Conservation (phyloP, 1,284 basidiomycete genomes). For the Ceratobasidium sp. region DNA sequence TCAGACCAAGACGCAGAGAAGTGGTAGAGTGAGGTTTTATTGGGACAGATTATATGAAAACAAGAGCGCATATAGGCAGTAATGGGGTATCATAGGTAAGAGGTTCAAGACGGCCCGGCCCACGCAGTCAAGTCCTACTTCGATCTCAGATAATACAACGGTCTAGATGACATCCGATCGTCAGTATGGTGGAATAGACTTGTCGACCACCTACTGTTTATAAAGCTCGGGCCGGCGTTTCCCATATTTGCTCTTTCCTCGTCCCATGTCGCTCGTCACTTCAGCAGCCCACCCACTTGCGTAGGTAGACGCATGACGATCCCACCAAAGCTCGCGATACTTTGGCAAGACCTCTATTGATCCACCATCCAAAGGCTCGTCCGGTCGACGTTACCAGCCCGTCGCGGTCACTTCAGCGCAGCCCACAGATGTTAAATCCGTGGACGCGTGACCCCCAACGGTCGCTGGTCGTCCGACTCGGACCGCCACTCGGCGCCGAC, state of each 20-base stretch:
- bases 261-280: not conserved
- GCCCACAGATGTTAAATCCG: not conserved
- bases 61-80: too few relatives aligned
- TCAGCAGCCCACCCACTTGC: not conserved
- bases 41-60: too few relatives aligned
- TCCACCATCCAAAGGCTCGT: not conserved
- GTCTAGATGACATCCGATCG: not conserved
- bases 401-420: slow-evolving; percentile 10
- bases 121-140: not conserved
- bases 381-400: not conserved
- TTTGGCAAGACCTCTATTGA: not conserved
- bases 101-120: not conserved
- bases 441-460: not conserved
- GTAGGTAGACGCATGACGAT: not conserved
- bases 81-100: not conserved
- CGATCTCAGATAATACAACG: not conserved
- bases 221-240: not conserved
- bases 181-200: not conserved
- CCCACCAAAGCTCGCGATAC: not conserved
- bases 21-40: too few relatives aligned
- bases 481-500: not conserved
- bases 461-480: not conserved
- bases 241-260: not conserved
- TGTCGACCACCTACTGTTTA: not conserved
- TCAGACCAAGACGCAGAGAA: too few relatives aligned